Base-by-base conservation (phyloP, 2,329 filamentous ascomycete species). In the Sclerotiophoma versabilis region DNA sequence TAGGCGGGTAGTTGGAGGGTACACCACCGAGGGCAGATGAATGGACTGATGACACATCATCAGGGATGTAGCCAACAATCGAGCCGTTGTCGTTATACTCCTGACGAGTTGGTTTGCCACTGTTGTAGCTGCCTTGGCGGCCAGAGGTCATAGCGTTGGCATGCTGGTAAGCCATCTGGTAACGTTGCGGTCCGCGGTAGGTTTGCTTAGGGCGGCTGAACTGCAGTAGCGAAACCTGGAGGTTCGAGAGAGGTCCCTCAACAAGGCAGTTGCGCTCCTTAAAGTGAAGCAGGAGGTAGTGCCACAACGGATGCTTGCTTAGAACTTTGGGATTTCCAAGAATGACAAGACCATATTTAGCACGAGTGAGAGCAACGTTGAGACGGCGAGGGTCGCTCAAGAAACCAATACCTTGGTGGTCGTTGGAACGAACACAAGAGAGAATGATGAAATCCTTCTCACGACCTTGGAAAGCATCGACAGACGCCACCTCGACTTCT, bases 371-470 rank as follows among this genome's bases (percentile, higher is more conserved):
- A 32, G 93, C 95, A 19, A 99, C 95, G 72, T 99, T 99, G 69
- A 99, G 87, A 82, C 95, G 93, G 63, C 95, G 91, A 46, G 95
- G 95, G 67, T 99, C 95, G 57, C 93, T 98, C 81, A 99, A 81
- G 85, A 99, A 99, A 78, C 95, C 95, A 68, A 99, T 99, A 63
- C 95, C 95, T 75, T 99, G 95, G 75, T 98, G 96, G 69, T 99
- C 95, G 74, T 99, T 99, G 73, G 93, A 98, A 72, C 95, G 91
- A 44, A 99, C 95, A 72, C 95, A 99, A 58, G 95, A 98, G 26
- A 99, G 82, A 32, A 99, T 93, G 69, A 99, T 99, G 70, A 96
- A 99, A 73, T 99, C 95, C 80, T 99, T 99, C 79, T 99, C 95
- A 81, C 95, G 90, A 46, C 95, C 95, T 74, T 99, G 95, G 84